These are phyloP conservation scores for Daldinia bambusicola DNA, from an alignment of 495 filamentous ascomycete genomes.

Conservation along the genomic window DNA sequence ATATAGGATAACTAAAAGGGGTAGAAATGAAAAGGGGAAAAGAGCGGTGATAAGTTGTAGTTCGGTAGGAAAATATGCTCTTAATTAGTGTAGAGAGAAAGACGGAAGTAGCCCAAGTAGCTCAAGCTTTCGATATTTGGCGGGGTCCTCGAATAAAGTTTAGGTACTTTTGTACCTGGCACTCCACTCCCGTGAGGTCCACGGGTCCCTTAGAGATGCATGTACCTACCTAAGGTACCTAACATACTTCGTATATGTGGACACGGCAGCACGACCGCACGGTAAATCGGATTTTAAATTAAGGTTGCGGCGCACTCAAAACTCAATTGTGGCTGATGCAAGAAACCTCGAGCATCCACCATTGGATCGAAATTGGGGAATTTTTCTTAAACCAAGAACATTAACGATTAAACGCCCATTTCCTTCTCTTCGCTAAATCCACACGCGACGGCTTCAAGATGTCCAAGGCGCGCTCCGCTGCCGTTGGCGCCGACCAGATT, in stretches of 20 bases:
- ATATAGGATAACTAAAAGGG: constrained; percentile 28
- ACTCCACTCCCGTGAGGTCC: constrained; percentile 7
- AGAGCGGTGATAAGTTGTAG: constrained; percentile 37
- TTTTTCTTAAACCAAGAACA: constrained; percentile 5
- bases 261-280: not conserved
- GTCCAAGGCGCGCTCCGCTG: constrained; percentile 77
- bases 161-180: constrained; percentile 1
- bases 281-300: not conserved
- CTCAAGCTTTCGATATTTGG: constrained; percentile 41
- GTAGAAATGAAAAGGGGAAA: constrained; percentile 20
- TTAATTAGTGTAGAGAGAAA: constrained; percentile 25
- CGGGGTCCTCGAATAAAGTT: constrained; percentile 37
- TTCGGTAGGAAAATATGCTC: constrained; percentile 9
- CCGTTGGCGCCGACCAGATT: constrained; percentile 72
- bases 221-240: constrained; percentile 4
- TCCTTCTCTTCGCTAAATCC: not conserved
- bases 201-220: not conserved
- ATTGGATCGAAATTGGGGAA: not conserved
- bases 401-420: constrained; percentile 11
- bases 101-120: constrained; percentile 23
- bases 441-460: constrained; percentile 62
- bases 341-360: not conserved
- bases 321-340: constrained; percentile 30
- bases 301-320: constrained; percentile 5
- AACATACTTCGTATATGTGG: not conserved